A percentile compares a stretch with the other conserved stretches of the same genome.
Conservation (phyloP, 305 asterid genomes). For the Rubia tinctorum region DNA sequence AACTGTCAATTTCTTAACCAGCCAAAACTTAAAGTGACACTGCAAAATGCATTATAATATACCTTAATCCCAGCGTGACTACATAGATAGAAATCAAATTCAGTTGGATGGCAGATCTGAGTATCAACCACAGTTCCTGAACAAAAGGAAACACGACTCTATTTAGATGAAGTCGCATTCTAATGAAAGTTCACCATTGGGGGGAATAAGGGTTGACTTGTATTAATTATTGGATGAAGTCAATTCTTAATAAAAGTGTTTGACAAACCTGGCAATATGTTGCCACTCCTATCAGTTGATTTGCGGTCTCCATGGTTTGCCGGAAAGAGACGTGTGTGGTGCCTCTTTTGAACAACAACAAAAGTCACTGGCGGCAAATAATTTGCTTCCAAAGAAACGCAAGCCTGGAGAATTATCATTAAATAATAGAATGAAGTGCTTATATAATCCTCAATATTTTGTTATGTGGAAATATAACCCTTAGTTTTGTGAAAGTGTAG, state of each 20-base stretch:
- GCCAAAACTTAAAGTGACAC: not conserved
- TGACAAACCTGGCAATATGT: conserved; percentile 69
- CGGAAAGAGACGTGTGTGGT: conserved; percentile 88
- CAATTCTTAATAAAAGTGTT: not conserved
- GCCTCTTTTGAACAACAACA: conserved; percentile 92
- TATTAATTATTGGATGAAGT: no score
- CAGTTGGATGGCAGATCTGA: conserved; percentile 75
- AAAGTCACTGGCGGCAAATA: conserved; percentile 72
- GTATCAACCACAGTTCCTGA: conserved; percentile 90
- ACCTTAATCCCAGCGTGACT: conserved; percentile 96
- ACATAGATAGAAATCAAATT: conserved; percentile 74
- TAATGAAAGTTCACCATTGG: no score
- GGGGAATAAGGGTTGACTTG: not conserved
- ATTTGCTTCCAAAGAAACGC: conserved; percentile 42
- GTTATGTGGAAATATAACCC: no score
- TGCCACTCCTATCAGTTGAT: conserved; percentile 72
- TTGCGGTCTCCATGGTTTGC: conserved; percentile 35
- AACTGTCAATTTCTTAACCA: not conserved
- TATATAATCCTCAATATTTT: no score
- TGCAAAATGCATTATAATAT: not conserved
- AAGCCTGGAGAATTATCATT: conserved; percentile 59
- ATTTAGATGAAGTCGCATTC: not conserved
- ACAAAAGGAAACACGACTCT: not conserved
- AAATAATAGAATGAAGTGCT: no score
- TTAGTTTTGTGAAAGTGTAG: no score